These are phyloP conservation scores for Adansonia rubrostipa DNA, from an alignment of 441 rosid species.

Conservation along the genomic window DNA sequence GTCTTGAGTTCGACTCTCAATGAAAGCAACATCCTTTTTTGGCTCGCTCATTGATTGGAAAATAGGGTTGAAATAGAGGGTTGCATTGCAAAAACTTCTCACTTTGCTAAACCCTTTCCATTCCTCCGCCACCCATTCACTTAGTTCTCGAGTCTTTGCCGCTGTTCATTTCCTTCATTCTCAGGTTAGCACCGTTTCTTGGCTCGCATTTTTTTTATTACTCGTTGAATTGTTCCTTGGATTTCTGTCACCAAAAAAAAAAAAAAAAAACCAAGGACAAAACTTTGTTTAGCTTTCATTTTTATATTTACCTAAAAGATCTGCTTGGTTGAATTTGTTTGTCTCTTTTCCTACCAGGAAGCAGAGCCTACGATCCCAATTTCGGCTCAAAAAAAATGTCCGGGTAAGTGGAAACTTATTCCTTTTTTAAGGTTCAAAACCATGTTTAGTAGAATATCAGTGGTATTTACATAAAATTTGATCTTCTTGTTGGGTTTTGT, in stretches of 20 bases:
- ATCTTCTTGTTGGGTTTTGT: neutral
- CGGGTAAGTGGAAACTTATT: neutral
- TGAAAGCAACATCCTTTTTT: slow-evolving; percentile 51
- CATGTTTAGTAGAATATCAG: neutral
- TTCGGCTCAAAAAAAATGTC: slow-evolving; percentile 17
- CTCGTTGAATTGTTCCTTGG: neutral
- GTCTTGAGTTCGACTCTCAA: slow-evolving; percentile 98
- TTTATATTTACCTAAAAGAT: neutral
- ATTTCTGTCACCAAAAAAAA: neutral
- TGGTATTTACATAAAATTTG: neutral
- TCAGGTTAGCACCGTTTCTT: neutral
- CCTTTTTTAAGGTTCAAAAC: neutral
- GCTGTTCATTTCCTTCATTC: neutral
- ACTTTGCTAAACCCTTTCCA: too few species aligned
- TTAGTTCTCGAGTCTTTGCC: neutral
- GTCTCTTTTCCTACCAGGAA: neutral
- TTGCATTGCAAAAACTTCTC: neutral
- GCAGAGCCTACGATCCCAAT: neutral
- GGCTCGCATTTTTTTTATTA: neutral
- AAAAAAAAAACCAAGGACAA: neutral
- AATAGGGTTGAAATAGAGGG: neutral
- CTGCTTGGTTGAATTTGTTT: neutral
- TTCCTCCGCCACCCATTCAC: neutral
- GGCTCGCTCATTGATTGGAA: neutral
- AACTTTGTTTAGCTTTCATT: neutral